Evolutionary conservation across 176 grass and related monocot species (phyloP), one percentile per base, ranked within the genome.

Genomic region (Rhynchospora breviuscula): DNA sequence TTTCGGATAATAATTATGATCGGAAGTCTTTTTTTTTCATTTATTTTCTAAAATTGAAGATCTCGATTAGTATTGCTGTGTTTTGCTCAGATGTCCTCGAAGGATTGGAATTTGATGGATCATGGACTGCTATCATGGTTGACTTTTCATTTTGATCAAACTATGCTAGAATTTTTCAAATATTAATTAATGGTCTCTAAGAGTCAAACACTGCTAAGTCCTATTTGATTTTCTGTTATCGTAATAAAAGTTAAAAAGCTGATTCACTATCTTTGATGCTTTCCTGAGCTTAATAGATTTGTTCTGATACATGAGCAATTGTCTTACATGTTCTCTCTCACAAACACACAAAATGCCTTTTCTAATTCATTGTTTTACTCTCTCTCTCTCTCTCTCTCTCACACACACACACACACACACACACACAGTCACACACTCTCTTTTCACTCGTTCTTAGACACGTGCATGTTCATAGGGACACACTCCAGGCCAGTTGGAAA

Each of bases 61-160:
- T 75, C 71, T 75, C 10, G 19, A 51, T 49, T 12, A 52, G 21
- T 25, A 75, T 49, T 49, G n/a, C 3, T 52, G 25, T 57, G 51
- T 31, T 29, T 10, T 78, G 51, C 23, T 57, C 22, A 15, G 71
- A 53, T 78, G 52, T 10, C 23, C 49, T 57, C 18, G 0, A 57
- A 10, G 29, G 22, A 0, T 29, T 57, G 56, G 49, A 77, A 77
- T 77, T 54, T 77, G 73, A 33, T 57, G 46, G n/a, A n/a, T n/a
- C n/a, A n/a, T n/a, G n/a, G 25, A 29, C 6, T 18, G 51, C 6
- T 33, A 17, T 57, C 22, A 33, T 78, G 73, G 73, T 78, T 57
- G 73, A 78, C 73, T 78, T 78, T 57, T 57, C 14, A 56, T 57
- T 76, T 57, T 57, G 49, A 23, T 78, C 7, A 78, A 40, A 53